Percentiles rank a stretch among this genome's conserved stretches.
These are phyloP conservation scores for Leccinum imitatum DNA, from an alignment of 768 basidiomycete species.

Conservation along the genomic window DNA sequence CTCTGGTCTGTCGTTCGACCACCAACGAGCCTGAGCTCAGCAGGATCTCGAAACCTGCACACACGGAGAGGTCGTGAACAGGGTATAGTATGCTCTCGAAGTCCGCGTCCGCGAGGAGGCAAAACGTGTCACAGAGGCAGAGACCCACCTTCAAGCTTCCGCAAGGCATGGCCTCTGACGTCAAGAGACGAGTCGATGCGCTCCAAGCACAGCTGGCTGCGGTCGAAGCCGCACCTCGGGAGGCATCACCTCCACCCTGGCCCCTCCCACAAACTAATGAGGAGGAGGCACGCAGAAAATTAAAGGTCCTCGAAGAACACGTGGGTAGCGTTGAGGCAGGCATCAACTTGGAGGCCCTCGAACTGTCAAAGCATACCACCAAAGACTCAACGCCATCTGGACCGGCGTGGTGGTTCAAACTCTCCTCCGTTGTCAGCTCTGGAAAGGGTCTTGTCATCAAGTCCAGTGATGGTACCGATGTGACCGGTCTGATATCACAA, in stretches of 20 bases:
- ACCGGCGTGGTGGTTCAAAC: conserved; percentile 73
- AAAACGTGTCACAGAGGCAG: conserved; percentile 51
- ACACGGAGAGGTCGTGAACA: conserved; percentile 51
- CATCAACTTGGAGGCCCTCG: conserved; percentile 65
- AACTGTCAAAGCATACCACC: conserved; percentile 50
- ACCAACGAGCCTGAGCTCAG: conserved; percentile 48
- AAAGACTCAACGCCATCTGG: conserved; percentile 39
- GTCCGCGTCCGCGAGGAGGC: conserved; percentile 46
- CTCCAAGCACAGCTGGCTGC: too few relatives aligned
- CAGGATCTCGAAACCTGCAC: conserved; percentile 53
- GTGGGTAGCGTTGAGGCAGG: conserved; percentile 59
- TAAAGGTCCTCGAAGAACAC: conserved; percentile 61
- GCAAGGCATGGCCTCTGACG: conserved; percentile 43
- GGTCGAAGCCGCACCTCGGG: conserved; percentile 25
- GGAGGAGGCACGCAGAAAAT: conserved; percentile 54
- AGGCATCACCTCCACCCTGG: conserved; percentile 13
- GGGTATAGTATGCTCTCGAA: conserved; percentile 55
- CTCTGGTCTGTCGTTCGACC: conserved; percentile 56
- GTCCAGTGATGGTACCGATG: conserved; percentile 71
- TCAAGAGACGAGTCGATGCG: too few relatives aligned
- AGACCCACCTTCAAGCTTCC: conserved; percentile 45
- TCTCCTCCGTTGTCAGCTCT: conserved; percentile 45
- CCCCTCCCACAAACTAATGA: conserved; percentile 38
- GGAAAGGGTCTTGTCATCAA: conserved; percentile 61
- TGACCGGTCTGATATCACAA: conserved; percentile 65